These are phyloP conservation scores for Hordeum vulgare DNA, from an alignment of 176 grass and related monocot genomes.

Conservation along the genomic window MorexV3_pseudomolecules_assembly NC_058524.1:163307640-163308139, in stretches of 20 bases:
- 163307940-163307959: not conserved
- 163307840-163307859: not conserved
- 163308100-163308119: not conserved
- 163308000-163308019: not conserved
- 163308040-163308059: not conserved
- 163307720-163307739: constrained; percentile 83
- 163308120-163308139: constrained; percentile 18
- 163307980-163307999: not conserved
- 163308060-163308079: constrained; percentile 8
- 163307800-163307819: not conserved
- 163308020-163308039: not conserved
- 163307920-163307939: not conserved
- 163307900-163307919: not conserved
- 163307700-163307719: constrained; percentile 85
- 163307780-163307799: not conserved
- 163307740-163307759: constrained; percentile 76
- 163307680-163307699: constrained; percentile 69
- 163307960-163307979: constrained; percentile 15
- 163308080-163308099: not conserved
- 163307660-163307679: constrained; percentile 60
- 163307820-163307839: not conserved
- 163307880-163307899: constrained; percentile 1
- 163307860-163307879: not conserved
- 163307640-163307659: constrained; percentile 81
- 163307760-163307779: constrained; percentile 29